Evolutionary conservation across 495 filamentous ascomycete species (phyloP).

Genomic region (Annulohypoxylon nitens): DNA sequence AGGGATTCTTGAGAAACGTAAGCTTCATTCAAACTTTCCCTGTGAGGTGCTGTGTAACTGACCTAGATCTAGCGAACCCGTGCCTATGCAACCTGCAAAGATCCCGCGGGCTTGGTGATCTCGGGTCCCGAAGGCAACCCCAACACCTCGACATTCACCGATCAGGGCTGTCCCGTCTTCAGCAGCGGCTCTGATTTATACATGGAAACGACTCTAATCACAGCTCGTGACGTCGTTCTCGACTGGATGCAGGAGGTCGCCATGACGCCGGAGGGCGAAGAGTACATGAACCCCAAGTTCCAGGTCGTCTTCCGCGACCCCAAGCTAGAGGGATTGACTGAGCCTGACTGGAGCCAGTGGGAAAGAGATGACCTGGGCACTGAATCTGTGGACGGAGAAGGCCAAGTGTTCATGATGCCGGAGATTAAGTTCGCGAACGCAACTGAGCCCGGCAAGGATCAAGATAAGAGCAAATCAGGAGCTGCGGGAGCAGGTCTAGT

Average conservation of each 20-base stretch:
- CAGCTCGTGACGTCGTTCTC: constrained; percentile 53
- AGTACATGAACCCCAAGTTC: constrained; percentile 54
- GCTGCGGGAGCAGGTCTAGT: background rate
- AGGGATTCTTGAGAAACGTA: constrained; percentile 62
- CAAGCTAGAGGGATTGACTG: background rate
- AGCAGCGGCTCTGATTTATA: constrained; percentile 57
- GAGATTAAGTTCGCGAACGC: background rate
- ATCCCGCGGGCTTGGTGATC: constrained; percentile 63
- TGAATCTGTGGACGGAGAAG: background rate
- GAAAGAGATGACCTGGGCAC: constrained; percentile 5
- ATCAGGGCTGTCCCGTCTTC: constrained; percentile 61
- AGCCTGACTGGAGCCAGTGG: constrained; percentile 18
- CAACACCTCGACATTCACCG: constrained; percentile 44
- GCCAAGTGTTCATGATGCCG: background rate
- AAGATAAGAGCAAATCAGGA: background rate
- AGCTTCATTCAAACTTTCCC: constrained; percentile 28
- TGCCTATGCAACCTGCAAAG: constrained; percentile 68
- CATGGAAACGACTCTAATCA: constrained; percentile 56
- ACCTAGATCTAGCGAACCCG: constrained; percentile 63
- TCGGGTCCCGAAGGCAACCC: constrained; percentile 59
- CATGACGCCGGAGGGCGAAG: constrained; percentile 29
- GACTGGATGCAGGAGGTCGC: constrained; percentile 63
- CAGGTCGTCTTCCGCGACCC: constrained; percentile 38
- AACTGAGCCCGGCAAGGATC: background rate
- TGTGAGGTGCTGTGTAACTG: constrained; percentile 3